phyloP scores from a whole-genome alignment of 306 rosid species.

The Crotalaria pallida region DNA sequence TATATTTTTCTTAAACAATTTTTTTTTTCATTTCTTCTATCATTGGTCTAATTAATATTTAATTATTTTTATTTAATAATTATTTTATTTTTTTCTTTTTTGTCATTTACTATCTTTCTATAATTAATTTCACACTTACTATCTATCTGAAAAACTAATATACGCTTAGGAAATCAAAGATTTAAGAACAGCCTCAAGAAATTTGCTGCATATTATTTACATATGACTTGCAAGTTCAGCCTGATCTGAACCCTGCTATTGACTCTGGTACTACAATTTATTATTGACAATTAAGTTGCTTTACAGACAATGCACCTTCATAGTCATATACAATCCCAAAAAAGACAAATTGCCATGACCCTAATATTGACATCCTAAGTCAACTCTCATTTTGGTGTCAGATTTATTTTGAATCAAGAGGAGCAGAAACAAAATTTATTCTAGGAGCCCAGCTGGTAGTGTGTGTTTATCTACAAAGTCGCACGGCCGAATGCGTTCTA shows the following conservation, averaged over 20 bases:
- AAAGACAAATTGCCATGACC: slow-evolving; percentile 19
- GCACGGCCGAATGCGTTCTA: background rate
- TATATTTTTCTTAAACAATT: too few species aligned
- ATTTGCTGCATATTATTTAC: slow-evolving; percentile 67
- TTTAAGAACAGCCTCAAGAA: slow-evolving; percentile 14
- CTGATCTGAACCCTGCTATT: background rate
- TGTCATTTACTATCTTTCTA: too few species aligned
- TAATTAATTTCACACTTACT: too few species aligned
- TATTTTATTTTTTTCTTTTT: too few species aligned
- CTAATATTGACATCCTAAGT: slow-evolving; percentile 37
- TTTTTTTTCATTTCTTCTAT: too few species aligned
- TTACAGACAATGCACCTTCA: slow-evolving; percentile 38
- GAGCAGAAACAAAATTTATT: slow-evolving; percentile 30
- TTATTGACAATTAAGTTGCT: slow-evolving; percentile 50
- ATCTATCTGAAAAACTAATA: background rate
- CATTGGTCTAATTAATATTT: too few species aligned
- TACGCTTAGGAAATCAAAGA: background rate
- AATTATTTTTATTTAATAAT: too few species aligned
- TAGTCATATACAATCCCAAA: slow-evolving; percentile 29
- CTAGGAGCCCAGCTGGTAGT: slow-evolving; percentile 24
- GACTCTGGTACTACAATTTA: slow-evolving; percentile 35
- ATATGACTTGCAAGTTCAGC: slow-evolving; percentile 32
- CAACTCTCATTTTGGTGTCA: slow-evolving; percentile 28
- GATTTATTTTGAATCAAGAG: slow-evolving; percentile 14
- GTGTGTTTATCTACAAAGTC: slow-evolving; percentile 41